phyloP scores from a whole-genome alignment of 2,329 filamentous ascomycete genomes.

The Dactylellina leptospora region DNA sequence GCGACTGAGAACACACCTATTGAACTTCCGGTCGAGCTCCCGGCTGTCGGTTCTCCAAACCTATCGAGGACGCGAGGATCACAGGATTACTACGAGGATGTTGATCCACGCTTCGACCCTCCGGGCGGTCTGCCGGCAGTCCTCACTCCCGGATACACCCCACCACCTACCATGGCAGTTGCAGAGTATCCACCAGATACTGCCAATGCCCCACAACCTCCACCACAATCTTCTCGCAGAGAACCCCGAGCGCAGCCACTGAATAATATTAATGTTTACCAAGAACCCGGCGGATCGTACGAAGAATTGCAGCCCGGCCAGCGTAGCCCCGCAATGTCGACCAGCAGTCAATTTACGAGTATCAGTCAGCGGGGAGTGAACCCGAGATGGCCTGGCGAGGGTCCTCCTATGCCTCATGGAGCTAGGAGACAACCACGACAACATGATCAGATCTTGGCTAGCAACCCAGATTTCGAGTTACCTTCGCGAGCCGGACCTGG shows the following conservation, averaged over 20 bases:
- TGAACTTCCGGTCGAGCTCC: conserved; percentile 56
- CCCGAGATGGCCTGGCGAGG: conserved; percentile 74
- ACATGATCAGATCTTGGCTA: conserved; percentile 52
- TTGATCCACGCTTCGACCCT: conserved; percentile 78
- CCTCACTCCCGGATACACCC: conserved; percentile 35
- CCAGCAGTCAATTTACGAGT: conserved; percentile 86
- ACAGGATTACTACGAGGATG: conserved; percentile 84
- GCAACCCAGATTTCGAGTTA: conserved; percentile 86
- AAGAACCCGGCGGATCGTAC: conserved; percentile 63
- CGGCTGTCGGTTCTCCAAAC: conserved; percentile 23
- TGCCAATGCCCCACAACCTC: conserved; percentile 57
- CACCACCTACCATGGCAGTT: conserved; percentile 44
- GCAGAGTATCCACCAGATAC: conserved; percentile 51
- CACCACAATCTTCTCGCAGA: conserved; percentile 57
- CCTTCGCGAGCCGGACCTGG: conserved; percentile 61
- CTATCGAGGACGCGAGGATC: conserved; percentile 48
- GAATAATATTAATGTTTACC: conserved; percentile 55
- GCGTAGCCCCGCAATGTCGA: conserved; percentile 78
- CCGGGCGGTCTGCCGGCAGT: conserved; percentile 54
- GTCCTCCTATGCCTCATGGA: conserved; percentile 57
- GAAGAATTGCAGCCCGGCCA: conserved; percentile 72
- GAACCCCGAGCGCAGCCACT: conserved; percentile 6
- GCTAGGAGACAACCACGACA: conserved; percentile 57
- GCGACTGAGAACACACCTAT: conserved; percentile 20
- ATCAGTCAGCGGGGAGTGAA: conserved; percentile 89